Percentiles rank a stretch among this genome's conserved stretches.
phyloP scores from a whole-genome alignment of 208 protist genomes.

The Acanthamoeba sp. region DNA sequence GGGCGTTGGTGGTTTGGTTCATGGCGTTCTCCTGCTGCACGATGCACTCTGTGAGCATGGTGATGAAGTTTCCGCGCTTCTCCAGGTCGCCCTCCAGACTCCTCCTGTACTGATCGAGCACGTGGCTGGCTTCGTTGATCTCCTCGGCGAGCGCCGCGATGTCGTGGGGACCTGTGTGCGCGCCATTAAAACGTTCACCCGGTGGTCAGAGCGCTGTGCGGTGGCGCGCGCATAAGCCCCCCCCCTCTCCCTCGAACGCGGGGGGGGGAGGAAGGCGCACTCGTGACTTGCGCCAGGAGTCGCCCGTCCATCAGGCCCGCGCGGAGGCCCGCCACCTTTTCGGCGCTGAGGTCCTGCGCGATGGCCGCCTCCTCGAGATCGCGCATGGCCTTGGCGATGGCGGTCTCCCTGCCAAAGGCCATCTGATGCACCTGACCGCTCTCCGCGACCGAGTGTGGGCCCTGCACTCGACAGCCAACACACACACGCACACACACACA shows the following conservation, averaged over 20 bases:
- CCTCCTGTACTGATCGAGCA: neutral
- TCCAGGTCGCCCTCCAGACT: neutral
- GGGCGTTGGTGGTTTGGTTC: neutral
- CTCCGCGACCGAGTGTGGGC: no score
- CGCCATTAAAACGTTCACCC: neutral
- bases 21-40: slow-evolving; percentile 10
- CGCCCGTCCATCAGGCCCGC: neutral
- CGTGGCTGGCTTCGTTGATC: neutral
- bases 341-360: neutral
- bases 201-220: no score
- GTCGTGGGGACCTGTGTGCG: neutral
- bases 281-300: neutral
- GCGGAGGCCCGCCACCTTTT: neutral
- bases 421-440: neutral
- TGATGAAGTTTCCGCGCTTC: neutral
- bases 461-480: no score
- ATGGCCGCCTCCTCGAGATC: neutral
- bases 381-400: neutral
- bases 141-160: neutral
- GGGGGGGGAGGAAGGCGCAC: neutral
- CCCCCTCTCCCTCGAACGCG: neutral
- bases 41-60: slow-evolving; percentile 1
- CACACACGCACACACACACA: no score
- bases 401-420: neutral
- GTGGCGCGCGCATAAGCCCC: no score